These are phyloP conservation scores for Theileria sp. DNA, from an alignment of 169 alveolate genomes.

Conservation along the genomic window DNA sequence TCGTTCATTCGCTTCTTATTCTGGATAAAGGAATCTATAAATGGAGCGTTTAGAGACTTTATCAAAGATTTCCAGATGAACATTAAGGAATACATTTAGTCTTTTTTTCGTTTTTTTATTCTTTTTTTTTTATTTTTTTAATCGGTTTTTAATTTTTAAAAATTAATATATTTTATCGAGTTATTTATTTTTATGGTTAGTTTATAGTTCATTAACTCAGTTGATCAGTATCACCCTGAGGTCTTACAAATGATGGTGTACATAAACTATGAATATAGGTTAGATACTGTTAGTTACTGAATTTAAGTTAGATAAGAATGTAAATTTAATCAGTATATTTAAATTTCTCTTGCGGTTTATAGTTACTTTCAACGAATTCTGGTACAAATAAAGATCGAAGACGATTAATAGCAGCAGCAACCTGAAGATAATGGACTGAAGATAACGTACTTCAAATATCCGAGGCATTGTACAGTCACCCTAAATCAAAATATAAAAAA, in stretches of 20 bases:
- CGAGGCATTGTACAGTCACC: conserved; percentile 69
- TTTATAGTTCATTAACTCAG: no score
- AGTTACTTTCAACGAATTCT: conserved; percentile 12
- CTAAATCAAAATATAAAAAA: not conserved
- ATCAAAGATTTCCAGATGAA: conserved; percentile 12
- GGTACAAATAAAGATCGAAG: conserved; percentile 29
- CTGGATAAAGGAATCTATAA: conserved; percentile 1
- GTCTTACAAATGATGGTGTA: no score
- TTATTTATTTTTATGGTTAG: no score
- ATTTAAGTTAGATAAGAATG: not conserved
- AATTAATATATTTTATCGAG: not conserved
- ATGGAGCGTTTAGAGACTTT: conserved; percentile 16
- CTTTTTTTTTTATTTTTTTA: no score
- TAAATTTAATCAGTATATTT: not conserved
- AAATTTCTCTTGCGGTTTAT: conserved; percentile 22
- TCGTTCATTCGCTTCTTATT: not conserved
- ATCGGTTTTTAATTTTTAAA: no score
- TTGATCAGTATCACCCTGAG: no score
- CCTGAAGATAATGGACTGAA: not conserved
- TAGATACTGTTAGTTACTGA: no score
- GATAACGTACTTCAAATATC: conserved; percentile 29
- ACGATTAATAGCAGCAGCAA: conserved; percentile 63
- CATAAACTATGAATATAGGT: no score
- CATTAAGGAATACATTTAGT: conserved; percentile 21
- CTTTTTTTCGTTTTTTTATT: no score